phyloP scores from a whole-genome alignment of 495 filamentous ascomycete genomes.

The Podospora sp. region DNA sequence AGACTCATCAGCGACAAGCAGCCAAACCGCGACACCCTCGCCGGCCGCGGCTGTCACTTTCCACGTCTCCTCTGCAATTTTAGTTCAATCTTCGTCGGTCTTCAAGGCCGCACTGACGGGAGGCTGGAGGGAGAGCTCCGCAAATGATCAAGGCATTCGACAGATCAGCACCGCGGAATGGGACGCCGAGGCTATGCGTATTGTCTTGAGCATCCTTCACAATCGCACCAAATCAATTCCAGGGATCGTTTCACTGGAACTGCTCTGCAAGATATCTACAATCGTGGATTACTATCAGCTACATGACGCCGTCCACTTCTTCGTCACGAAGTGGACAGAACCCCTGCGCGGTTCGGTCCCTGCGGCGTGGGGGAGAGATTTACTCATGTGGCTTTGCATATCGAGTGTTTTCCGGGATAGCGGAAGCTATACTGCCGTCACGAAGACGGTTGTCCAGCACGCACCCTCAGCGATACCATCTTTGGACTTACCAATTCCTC shows the following conservation, averaged over 20 bases:
- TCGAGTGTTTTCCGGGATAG: conserved; percentile 13
- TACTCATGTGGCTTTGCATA: conserved; percentile 31
- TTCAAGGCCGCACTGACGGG: conserved; percentile 4
- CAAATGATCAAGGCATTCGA: not conserved
- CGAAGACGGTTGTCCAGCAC: too few species aligned
- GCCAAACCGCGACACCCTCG: not conserved
- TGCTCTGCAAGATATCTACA: conserved; percentile 49
- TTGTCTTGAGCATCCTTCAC: not conserved
- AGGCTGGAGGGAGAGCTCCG: not conserved
- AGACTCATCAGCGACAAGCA: not conserved
- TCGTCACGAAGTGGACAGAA: conserved; percentile 42
- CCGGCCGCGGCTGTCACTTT: too few species aligned
- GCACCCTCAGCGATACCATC: too few species aligned
- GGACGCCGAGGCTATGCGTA: conserved; percentile 1
- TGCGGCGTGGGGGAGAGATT: conserved; percentile 19
- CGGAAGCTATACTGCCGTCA: not conserved
- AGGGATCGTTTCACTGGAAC: conserved; percentile 37
- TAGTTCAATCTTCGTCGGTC: not conserved
- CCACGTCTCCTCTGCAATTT: not conserved
- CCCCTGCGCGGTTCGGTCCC: conserved; percentile 26
- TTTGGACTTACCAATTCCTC: too few species aligned
- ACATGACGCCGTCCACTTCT: conserved; percentile 38
- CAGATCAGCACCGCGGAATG: not conserved
- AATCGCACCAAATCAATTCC: not conserved
- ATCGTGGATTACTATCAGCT: conserved; percentile 54